A percentile compares a stretch with the other conserved stretches of the same genome.
phyloP scores from a whole-genome alignment of 176 grass and related monocot species.

The Carex pumila region DNA sequence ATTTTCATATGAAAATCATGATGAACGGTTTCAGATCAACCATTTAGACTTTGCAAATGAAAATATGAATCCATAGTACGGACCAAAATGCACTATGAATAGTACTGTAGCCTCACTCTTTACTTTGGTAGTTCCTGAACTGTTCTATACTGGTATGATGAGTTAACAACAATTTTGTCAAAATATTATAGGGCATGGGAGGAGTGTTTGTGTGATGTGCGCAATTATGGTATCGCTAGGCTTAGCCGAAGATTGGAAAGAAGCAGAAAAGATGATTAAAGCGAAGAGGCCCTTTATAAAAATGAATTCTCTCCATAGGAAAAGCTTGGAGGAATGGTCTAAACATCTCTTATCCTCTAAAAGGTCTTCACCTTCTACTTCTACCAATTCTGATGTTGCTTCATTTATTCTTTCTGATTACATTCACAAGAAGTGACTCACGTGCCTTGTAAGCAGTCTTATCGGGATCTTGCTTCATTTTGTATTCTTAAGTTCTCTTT shows the following conservation, averaged over 20 bases:
- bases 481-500: neutral
- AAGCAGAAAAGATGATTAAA: conserved; percentile 70
- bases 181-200: conserved; percentile 72
- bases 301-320: conserved; percentile 81
- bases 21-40: too few relatives aligned
- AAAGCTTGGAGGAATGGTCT: conserved; percentile 83
- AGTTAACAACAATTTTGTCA: neutral
- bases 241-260: conserved; percentile 85
- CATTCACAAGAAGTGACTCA: conserved; percentile 27
- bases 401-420: conserved; percentile 72
- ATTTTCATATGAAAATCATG: too few relatives aligned
- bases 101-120: too few relatives aligned
- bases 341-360: conserved; percentile 54
- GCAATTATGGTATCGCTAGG: conserved; percentile 74
- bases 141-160: neutral
- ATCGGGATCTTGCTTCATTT: neutral
- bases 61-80: too few relatives aligned
- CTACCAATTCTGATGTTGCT: conserved; percentile 45
- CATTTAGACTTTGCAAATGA: too few relatives aligned
- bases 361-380: conserved; percentile 24
- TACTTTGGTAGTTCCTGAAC: neutral
- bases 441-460: neutral
- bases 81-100: too few relatives aligned
- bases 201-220: conserved; percentile 93
- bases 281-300: conserved; percentile 73